Conservation (phyloP, 257 asterid species). For the Sherardia arvensis region DNA sequence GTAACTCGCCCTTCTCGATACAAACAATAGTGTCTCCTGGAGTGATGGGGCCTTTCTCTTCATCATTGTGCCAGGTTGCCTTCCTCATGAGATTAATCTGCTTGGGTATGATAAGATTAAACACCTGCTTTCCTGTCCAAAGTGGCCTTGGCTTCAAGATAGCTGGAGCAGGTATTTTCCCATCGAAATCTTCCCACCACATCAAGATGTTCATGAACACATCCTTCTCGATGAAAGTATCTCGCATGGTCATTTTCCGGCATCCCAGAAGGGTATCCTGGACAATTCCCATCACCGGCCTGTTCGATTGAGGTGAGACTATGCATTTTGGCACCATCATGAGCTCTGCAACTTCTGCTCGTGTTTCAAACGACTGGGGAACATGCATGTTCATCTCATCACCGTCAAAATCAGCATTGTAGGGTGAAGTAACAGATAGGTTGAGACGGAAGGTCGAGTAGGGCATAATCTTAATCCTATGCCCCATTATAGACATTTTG, state of each 20-base stretch:
- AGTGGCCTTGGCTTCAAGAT: conserved; percentile 95
- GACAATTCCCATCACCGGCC: conserved; percentile 99
- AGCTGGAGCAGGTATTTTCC: conserved; percentile 95
- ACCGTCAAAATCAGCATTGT: conserved; percentile 99
- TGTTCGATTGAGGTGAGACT: conserved; percentile 91
- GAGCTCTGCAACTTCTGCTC: conserved; percentile 94
- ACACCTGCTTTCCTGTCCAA: conserved; percentile 99
- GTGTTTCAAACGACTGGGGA: conserved; percentile 97
- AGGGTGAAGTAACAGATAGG: conserved; percentile 94
- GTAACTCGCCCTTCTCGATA: conserved; percentile 91
- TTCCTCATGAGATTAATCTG: conserved; percentile 81
- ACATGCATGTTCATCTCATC: conserved; percentile 99
- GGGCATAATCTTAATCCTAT: conserved; percentile 95
- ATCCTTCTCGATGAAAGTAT: conserved; percentile 97
- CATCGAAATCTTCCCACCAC: conserved; percentile 99
- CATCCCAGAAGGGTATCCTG: conserved; percentile 97
- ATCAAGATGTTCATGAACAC: conserved; percentile 95
- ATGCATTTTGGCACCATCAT: conserved; percentile 99
- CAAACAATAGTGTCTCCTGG: conserved; percentile 98
- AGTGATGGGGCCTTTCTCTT: conserved; percentile 73
- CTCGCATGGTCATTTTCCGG: conserved; percentile 89
- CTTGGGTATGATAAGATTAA: conserved; percentile 86
- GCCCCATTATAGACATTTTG: conserved; percentile 99
- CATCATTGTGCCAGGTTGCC: conserved; percentile 91
- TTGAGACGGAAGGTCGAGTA: conserved; percentile 94